Evolutionary conservation across 257 asterid genomes (phyloP), one percentile per base, ranked within the genome.

Genomic region (Nicotiana undulata): DNA sequence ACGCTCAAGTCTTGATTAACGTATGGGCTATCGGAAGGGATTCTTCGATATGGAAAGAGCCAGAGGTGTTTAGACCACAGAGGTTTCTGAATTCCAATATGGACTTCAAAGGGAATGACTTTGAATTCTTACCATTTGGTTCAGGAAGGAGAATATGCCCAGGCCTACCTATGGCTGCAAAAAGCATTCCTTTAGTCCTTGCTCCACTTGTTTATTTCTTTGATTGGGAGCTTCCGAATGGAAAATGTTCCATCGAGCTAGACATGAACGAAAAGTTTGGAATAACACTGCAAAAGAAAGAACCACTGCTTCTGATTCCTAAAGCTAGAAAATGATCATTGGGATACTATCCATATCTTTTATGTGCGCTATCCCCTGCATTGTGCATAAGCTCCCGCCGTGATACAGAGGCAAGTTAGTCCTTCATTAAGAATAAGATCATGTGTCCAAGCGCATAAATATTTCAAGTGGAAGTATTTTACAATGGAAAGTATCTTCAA

Each of bases 121-220:
- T 87, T 37, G 89, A 87, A 77, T 76, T 81, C 75, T 51, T 88
- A 80, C 86, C 93, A 3, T 90, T 88, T 59, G 88, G 89, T 16
- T 84, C 90, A 3, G 93, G 93, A 34, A 81, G 88, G 66, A 90
- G 90, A 78, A 88, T 90, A 22, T 89, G 93, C 51, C 91, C 88
- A 0, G 93, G 91, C 9, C 29, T 83, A 26, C 82, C 87, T 5
- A 85, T 89, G 91, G 93, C 88, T 68, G 40, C 80, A 7, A 84
- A 80, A 81, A 82, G 56, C 1, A 32, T 85, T 31, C 83, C 85
- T 16, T 52, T 83, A 6, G 72, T 84, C 22, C 76, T 89, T 66
- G 88, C 87, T 29, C 28, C 84, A 4, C 61, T 88, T 78, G 55
- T 83, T 20, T 82, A 81, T 58, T 82, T 12, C 76, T 83, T 85